Percentiles rank a stretch among this genome's conserved stretches.
phyloP scores from a whole-genome alignment of 768 basidiomycete genomes.

The Lactifluus subvellereus region DNA sequence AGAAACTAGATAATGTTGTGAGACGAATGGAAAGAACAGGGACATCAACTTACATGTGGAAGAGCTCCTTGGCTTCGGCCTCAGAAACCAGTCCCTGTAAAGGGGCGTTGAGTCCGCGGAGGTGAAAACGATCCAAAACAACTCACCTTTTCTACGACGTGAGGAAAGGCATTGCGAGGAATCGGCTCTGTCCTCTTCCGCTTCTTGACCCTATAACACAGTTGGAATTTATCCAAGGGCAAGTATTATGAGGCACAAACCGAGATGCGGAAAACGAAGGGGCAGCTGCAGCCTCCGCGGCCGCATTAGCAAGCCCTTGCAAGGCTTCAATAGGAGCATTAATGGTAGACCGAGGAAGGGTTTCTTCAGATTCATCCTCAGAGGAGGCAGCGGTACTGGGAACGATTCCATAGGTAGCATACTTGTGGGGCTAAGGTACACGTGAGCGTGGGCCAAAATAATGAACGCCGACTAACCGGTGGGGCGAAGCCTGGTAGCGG shows the following conservation, averaged over 20 bases:
- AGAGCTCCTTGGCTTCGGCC: slow-evolving; percentile 81
- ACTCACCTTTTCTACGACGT: slow-evolving; percentile 78
- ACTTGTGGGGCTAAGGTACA: slow-evolving; percentile 69
- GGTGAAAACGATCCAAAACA: background rate
- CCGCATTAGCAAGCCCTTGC: slow-evolving; percentile 91
- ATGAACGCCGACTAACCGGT: slow-evolving; percentile 48
- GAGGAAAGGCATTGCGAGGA: slow-evolving; percentile 80
- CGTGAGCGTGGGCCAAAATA: slow-evolving; percentile 18
- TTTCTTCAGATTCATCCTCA: slow-evolving; percentile 89
- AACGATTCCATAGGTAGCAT: slow-evolving; percentile 86
- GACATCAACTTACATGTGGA: slow-evolving; percentile 64
- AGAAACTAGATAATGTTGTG: slow-evolving; percentile 57
- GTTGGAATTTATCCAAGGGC: background rate
- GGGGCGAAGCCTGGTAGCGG: slow-evolving; percentile 89
- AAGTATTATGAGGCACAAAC: slow-evolving; percentile 32
- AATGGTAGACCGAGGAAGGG: slow-evolving; percentile 73
- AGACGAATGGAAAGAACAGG: slow-evolving; percentile 14
- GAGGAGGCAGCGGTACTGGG: slow-evolving; percentile 79
- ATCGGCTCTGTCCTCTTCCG: slow-evolving; percentile 80
- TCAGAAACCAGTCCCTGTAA: slow-evolving; percentile 78
- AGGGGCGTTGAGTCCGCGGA: background rate
- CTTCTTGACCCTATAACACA: slow-evolving; percentile 60
- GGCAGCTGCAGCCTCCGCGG: slow-evolving; percentile 85
- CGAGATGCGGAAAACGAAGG: slow-evolving; percentile 60
- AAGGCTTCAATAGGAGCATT: slow-evolving; percentile 93